phyloP scores from a whole-genome alignment of 108 stramenopile species.

The Cyclotella distinguenda region DNA sequence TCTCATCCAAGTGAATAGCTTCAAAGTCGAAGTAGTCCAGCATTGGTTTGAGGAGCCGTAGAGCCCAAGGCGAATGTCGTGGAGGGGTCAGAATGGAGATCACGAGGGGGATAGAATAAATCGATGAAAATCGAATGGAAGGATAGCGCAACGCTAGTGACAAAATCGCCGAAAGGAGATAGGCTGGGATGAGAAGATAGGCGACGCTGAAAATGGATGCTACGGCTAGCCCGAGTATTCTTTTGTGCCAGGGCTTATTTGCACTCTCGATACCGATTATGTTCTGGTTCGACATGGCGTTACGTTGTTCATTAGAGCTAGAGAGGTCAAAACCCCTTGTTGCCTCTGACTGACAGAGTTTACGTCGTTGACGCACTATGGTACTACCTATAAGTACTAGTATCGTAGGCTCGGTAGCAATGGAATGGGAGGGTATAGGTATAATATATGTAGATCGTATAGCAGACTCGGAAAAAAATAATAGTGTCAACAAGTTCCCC shows the following conservation, averaged over 20 bases:
- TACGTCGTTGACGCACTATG: too few species aligned
- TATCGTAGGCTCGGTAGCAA: too few species aligned
- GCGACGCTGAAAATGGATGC: slow-evolving; percentile 56
- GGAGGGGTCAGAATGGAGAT: slow-evolving; percentile 34
- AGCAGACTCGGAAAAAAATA: too few species aligned
- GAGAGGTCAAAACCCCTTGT: too few species aligned
- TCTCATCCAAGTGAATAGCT: slow-evolving; percentile 48
- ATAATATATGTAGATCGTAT: too few species aligned
- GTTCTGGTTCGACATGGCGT: background rate
- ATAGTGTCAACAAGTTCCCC: too few species aligned
- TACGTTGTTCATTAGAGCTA: too few species aligned
- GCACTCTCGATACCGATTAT: background rate
- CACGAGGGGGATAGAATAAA: slow-evolving; percentile 39
- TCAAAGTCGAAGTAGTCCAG: slow-evolving; percentile 73
- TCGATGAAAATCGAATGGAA: slow-evolving; percentile 11
- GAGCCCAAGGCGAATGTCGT: slow-evolving; percentile 14
- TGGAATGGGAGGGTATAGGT: too few species aligned
- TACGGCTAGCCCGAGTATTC: slow-evolving; percentile 50
- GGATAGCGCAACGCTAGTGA: slow-evolving; percentile 31
- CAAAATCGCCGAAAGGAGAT: slow-evolving; percentile 40
- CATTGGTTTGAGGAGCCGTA: slow-evolving; percentile 42
- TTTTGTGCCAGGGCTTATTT: slow-evolving; percentile 17
- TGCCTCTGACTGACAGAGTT: too few species aligned
- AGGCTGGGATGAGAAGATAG: slow-evolving; percentile 65
- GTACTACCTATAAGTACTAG: too few species aligned